Conservation (phyloP, 1,284 basidiomycete genomes). For the Takashimella koratensis region DNA sequence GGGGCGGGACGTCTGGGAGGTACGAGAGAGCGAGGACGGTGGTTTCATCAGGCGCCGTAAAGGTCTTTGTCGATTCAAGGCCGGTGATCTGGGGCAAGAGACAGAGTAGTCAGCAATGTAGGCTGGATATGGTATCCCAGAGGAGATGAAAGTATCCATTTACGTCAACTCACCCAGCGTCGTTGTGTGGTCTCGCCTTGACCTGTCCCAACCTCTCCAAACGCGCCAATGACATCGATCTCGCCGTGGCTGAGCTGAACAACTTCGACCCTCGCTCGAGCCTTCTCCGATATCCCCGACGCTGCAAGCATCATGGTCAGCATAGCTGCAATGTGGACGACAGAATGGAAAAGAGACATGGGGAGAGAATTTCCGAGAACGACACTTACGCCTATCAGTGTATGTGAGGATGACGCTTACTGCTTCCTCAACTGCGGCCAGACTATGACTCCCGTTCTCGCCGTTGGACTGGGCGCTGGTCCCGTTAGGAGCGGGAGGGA, state of each 20-base stretch:
- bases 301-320: not conserved
- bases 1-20: constrained; percentile 22
- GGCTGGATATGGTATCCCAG: too few relatives aligned
- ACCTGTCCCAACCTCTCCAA: not conserved
- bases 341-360: too few relatives aligned
- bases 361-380: too few relatives aligned
- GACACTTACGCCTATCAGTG: not conserved
- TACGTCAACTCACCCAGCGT: not conserved
- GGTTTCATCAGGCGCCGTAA: constrained; percentile 15
- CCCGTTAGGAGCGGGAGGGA: not conserved
- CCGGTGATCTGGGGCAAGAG: constrained; percentile 10
- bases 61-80: constrained; percentile 7
- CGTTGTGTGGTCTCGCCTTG: not conserved
- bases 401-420: not conserved
- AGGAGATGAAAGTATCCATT: too few relatives aligned
- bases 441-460: not conserved
- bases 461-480: not conserved
- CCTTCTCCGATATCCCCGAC: not conserved
- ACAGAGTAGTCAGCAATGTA: not conserved
- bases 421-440: not conserved
- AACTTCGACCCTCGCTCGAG: not conserved
- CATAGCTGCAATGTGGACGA: too few relatives aligned
- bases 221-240: not conserved
- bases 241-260: not conserved
- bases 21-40: constrained; percentile 23